A percentile compares a stretch with the other conserved stretches of the same genome.
phyloP scores from a whole-genome alignment of 768 basidiomycete genomes.

The Amanita phalloides region DNA sequence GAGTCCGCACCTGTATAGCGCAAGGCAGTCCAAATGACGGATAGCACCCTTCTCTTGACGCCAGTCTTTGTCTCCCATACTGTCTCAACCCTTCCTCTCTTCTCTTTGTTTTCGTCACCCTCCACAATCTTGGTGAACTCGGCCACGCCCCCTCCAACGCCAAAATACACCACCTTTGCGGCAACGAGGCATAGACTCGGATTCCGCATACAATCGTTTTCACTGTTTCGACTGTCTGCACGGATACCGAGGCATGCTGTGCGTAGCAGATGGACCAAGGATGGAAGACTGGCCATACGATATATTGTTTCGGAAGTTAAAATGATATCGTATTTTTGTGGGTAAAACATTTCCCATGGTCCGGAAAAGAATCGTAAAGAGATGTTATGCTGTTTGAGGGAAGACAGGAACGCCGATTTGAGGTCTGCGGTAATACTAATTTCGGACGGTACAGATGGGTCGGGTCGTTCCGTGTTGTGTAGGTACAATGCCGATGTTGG shows the following conservation, averaged over 20 bases:
- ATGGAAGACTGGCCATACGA: constrained; percentile 45
- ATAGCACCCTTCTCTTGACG: constrained; percentile 66
- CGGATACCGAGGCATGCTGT: constrained; percentile 17
- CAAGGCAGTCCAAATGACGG: constrained; percentile 36
- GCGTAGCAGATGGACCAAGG: constrained; percentile 46
- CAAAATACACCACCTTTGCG: constrained; percentile 90
- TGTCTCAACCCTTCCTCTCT: constrained; percentile 34
- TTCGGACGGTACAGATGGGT: constrained; percentile 36
- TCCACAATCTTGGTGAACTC: constrained; percentile 59
- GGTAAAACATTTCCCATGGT: constrained; percentile 57
- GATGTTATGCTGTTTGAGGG: constrained; percentile 45
- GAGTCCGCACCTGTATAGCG: no score
- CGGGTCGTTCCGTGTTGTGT: constrained; percentile 13
- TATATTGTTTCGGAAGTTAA: constrained; percentile 95
- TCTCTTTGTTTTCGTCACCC: constrained; percentile 12
- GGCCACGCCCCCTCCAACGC: constrained; percentile 81
- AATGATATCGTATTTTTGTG: constrained; percentile 51
- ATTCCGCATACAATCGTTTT: background rate
- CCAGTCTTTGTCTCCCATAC: constrained; percentile 61
- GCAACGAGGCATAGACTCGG: constrained; percentile 61
- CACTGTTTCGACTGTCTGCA: background rate
- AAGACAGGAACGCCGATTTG: constrained; percentile 49
- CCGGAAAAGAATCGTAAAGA: constrained; percentile 71
- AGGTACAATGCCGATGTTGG: constrained; percentile 39
- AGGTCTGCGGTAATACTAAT: constrained; percentile 58